Evolutionary conservation across 108 stramenopile genomes (phyloP).

Genomic region (Nannochloropsis gaditana): DNA sequence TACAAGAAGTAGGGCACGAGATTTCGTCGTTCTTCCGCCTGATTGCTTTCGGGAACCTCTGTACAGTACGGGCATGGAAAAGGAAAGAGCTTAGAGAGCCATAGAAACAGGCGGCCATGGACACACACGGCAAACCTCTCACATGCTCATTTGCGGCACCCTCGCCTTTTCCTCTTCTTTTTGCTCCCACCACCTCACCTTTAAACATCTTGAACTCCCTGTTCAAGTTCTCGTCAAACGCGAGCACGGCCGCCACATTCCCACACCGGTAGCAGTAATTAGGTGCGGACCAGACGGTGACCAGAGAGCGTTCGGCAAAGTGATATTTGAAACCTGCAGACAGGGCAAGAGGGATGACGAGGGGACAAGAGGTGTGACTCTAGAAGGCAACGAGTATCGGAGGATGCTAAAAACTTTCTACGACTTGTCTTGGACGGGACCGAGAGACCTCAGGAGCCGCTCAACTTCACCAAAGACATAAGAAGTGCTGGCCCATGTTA

Average conservation of each 20-base stretch:
- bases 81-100: not conserved
- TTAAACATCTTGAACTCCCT: slow-evolving; percentile 48
- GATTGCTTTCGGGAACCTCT: not conserved
- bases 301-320: slow-evolving; percentile 47
- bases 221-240: slow-evolving; percentile 44
- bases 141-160: too few species aligned
- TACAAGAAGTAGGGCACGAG: not conserved
- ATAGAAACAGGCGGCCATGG: not conserved
- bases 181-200: not conserved
- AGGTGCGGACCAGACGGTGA: slow-evolving; percentile 88
- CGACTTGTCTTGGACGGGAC: too few species aligned
- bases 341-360: not conserved
- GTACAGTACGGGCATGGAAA: not conserved
- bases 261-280: slow-evolving; percentile 97
- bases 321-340: slow-evolving; percentile 46
- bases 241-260: slow-evolving; percentile 86
- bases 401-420: too few species aligned
- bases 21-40: slow-evolving; percentile 16
- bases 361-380: not conserved
- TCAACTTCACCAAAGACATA: too few species aligned
- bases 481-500: too few species aligned
- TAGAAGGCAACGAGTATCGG: too few species aligned
- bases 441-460: too few species aligned
- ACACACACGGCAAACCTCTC: too few species aligned
- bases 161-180: not conserved